Conservation (phyloP, 2,329 filamentous ascomycete genomes). For the Xylariaceae sp. region DNA sequence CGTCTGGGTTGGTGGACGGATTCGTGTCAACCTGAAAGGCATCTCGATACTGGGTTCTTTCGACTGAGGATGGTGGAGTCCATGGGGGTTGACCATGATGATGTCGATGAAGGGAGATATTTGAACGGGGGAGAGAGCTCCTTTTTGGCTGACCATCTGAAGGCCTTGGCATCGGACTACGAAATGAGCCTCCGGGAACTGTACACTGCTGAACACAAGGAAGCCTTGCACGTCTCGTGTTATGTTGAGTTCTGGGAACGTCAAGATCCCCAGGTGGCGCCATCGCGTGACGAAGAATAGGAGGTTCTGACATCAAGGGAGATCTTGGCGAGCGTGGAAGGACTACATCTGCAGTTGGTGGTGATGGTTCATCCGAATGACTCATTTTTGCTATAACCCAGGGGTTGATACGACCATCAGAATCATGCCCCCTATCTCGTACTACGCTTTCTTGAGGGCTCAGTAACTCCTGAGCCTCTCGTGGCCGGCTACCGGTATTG, state of each 20-base stretch:
- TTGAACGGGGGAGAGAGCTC: constrained; percentile 2
- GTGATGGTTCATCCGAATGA: constrained; percentile 14
- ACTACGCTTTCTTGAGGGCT: neutral
- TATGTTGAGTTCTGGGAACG: constrained; percentile 20
- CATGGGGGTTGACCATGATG: constrained; percentile 24
- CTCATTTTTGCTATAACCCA: constrained; percentile 39
- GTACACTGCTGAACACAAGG: neutral
- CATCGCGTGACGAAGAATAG: constrained; percentile 27
- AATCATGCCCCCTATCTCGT: neutral
- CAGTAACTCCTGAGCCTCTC: neutral
- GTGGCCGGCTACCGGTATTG: constrained; percentile 8
- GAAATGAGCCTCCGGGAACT: constrained; percentile 25
- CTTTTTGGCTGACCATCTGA: constrained; percentile 1
- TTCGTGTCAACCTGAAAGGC: neutral
- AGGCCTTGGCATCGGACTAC: constrained; percentile 26
- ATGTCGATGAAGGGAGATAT: constrained; percentile 9
- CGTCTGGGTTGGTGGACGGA: constrained; percentile 2
- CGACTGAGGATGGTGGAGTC: constrained; percentile 30
- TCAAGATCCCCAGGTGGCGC: constrained; percentile 30
- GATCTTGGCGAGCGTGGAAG: neutral
- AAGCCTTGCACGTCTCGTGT: constrained; percentile 5
- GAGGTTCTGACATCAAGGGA: constrained; percentile 25
- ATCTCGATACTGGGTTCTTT: constrained; percentile 5
- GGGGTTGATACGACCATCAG: constrained; percentile 31
- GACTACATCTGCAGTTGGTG: neutral